A percentile compares a stretch with the other conserved stretches of the same genome.
Evolutionary conservation across 2,329 filamentous ascomycete species (phyloP).

Genomic region (Verticillium nonalfalfae): DNA sequence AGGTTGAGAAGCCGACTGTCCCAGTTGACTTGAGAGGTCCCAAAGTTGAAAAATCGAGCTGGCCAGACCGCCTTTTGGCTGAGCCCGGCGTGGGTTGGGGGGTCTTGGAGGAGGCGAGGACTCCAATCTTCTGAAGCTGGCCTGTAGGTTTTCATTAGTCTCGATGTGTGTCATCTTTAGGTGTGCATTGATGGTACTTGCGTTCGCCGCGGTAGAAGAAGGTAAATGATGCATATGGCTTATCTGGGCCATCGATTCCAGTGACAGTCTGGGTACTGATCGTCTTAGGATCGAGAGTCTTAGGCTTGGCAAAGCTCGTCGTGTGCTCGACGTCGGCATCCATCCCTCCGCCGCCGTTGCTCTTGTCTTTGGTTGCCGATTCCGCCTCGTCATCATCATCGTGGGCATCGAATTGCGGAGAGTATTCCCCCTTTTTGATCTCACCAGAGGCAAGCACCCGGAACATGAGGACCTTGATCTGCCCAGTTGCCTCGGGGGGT

Average conservation of each 20-base stretch:
- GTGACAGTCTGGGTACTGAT: constrained; percentile 99
- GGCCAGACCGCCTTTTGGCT: constrained; percentile 73
- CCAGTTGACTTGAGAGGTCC: constrained; percentile 81
- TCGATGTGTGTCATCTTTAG: not conserved
- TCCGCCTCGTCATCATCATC: constrained; percentile 77
- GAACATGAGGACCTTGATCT: constrained; percentile 98
- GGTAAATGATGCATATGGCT: constrained; percentile 93
- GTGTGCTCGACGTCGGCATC: constrained; percentile 91
- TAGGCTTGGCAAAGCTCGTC: constrained; percentile 95
- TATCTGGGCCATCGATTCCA: constrained; percentile 90
- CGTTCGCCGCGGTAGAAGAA: constrained; percentile 96
- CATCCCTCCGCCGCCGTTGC: constrained; percentile 44
- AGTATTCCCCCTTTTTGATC: constrained; percentile 97
- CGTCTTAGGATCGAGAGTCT: constrained; percentile 89
- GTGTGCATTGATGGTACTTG: constrained; percentile 44
- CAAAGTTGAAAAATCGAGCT: constrained; percentile 79
- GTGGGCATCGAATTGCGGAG: constrained; percentile 93
- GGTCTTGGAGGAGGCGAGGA: constrained; percentile 63
- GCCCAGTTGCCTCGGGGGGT: constrained; percentile 86
- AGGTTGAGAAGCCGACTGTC: constrained; percentile 83
- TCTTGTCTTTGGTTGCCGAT: constrained; percentile 30
- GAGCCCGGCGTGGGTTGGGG: constrained; percentile 54
- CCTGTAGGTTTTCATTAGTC: constrained; percentile 40
- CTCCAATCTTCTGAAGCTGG: constrained; percentile 95
- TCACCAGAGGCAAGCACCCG: constrained; percentile 91